phyloP scores from a whole-genome alignment of 2,329 filamentous ascomycete genomes.

The Ophiostoma sp. region DNA sequence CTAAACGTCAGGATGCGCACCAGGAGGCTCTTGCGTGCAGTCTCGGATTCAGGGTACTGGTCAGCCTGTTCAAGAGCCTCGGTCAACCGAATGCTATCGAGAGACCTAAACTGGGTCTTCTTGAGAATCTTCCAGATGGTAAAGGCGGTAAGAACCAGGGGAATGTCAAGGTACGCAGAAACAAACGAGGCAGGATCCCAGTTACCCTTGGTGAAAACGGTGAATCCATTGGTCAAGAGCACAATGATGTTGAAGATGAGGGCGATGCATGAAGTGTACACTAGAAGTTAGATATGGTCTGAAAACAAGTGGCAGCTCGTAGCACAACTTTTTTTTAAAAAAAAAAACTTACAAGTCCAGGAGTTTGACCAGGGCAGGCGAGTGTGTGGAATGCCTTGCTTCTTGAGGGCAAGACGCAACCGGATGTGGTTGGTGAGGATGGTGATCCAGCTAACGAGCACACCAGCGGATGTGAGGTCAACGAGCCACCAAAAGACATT shows the following conservation, averaged over 20 bases:
- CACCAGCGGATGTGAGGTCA: constrained; percentile 63
- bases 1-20: constrained; percentile 15
- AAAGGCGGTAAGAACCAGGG: constrained; percentile 43
- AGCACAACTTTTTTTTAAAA: not conserved
- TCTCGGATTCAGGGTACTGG: constrained; percentile 25
- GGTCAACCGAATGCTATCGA: constrained; percentile 42
- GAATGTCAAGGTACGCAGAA: constrained; percentile 53
- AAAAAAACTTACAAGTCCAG: constrained; percentile 43
- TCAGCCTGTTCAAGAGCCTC: constrained; percentile 49
- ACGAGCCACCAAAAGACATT: constrained; percentile 68
- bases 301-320: not conserved
- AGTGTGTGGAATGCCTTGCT: constrained; percentile 47
- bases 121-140: constrained; percentile 24
- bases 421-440: constrained; percentile 60
- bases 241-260: constrained; percentile 43
- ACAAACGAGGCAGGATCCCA: constrained; percentile 60
- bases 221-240: constrained; percentile 63
- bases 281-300: constrained; percentile 27
- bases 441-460: constrained; percentile 65
- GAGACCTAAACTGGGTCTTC: constrained; percentile 15
- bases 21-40: not conserved
- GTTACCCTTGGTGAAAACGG: constrained; percentile 51
- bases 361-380: constrained; percentile 58
- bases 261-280: constrained; percentile 37
- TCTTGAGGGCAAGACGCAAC: constrained; percentile 47